Evolutionary conservation across 345 rosid genomes (phyloP).

Genomic region (Noccaea caerulescens): DNA sequence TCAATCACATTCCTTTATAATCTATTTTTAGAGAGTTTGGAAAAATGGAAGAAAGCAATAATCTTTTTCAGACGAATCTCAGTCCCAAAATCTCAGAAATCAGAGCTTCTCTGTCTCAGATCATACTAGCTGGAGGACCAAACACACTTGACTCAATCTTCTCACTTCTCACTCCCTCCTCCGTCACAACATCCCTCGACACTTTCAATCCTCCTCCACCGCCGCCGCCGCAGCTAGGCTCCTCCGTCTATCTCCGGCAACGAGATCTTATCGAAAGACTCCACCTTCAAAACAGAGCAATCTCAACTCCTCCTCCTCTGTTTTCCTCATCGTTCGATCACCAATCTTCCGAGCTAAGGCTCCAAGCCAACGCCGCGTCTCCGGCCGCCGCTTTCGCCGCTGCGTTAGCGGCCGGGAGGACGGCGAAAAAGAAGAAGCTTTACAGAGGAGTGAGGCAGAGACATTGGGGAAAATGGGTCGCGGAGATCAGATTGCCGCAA

Average conservation of each 20-base stretch:
- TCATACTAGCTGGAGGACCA: constrained; percentile 74
- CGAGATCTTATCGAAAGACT: constrained; percentile 76
- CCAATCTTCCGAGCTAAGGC: constrained; percentile 22
- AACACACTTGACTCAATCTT: constrained; percentile 86
- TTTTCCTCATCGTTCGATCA: constrained; percentile 34
- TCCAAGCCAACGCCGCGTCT: background rate
- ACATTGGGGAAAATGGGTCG: constrained; percentile 99
- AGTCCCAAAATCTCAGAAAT: constrained; percentile 43
- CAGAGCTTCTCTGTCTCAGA: constrained; percentile 69
- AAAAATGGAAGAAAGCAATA: constrained; percentile 50
- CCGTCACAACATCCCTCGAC: constrained; percentile 30
- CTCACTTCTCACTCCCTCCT: constrained; percentile 55
- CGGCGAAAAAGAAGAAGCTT: constrained; percentile 63
- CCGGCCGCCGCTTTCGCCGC: constrained; percentile 37
- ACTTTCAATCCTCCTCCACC: constrained; percentile 45
- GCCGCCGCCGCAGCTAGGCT: constrained; percentile 59
- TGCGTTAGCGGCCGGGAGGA: constrained; percentile 36
- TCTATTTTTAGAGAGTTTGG: background rate
- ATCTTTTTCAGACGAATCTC: constrained; percentile 27
- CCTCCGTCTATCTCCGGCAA: constrained; percentile 86
- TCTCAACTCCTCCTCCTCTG: constrained; percentile 46
- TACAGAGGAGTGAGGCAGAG: constrained; percentile 99
- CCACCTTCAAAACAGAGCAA: constrained; percentile 52
- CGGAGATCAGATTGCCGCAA: constrained; percentile 93
- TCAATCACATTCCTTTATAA: constrained; percentile 5